A percentile compares a stretch with the other conserved stretches of the same genome.
Evolutionary conservation across 768 basidiomycete species (phyloP).

Genomic region (Pisolithus sp.): DNA sequence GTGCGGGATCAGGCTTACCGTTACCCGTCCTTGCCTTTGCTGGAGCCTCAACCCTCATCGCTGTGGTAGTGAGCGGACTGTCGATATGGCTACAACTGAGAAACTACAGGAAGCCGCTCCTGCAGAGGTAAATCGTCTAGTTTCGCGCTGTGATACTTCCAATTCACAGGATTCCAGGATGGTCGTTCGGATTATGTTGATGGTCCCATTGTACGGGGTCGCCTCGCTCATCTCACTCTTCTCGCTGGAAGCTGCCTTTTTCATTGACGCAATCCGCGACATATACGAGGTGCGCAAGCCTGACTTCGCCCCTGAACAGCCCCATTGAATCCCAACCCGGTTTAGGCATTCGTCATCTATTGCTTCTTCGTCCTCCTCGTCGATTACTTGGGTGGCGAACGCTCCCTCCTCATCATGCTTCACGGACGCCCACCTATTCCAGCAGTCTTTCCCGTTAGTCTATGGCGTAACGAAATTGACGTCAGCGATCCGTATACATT

Average conservation of each 20-base stretch:
- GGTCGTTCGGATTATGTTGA: constrained; percentile 93
- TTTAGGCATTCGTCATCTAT: constrained; percentile 88
- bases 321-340: neutral
- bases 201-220: constrained; percentile 91
- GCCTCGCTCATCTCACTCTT: constrained; percentile 89
- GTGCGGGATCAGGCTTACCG: constrained; percentile 57
- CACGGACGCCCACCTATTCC: constrained; percentile 87
- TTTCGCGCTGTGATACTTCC: neutral
- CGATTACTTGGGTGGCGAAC: constrained; percentile 86
- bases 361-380: constrained; percentile 83
- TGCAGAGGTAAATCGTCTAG: constrained; percentile 55
- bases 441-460: constrained; percentile 77
- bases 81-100: constrained; percentile 79
- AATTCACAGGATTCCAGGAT: constrained; percentile 40
- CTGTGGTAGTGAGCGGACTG: constrained; percentile 64
- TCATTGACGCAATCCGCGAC: constrained; percentile 91
- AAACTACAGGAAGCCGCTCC: constrained; percentile 76
- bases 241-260: constrained; percentile 91
- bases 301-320: neutral
- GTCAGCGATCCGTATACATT: constrained; percentile 93
- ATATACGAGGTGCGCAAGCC: constrained; percentile 76
- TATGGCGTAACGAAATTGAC: constrained; percentile 85
- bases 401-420: constrained; percentile 84
- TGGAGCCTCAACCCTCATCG: constrained; percentile 57
- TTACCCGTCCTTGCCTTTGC: constrained; percentile 52